Conservation (phyloP, 306 rosid genomes). For the Malus sieversii region DNA sequence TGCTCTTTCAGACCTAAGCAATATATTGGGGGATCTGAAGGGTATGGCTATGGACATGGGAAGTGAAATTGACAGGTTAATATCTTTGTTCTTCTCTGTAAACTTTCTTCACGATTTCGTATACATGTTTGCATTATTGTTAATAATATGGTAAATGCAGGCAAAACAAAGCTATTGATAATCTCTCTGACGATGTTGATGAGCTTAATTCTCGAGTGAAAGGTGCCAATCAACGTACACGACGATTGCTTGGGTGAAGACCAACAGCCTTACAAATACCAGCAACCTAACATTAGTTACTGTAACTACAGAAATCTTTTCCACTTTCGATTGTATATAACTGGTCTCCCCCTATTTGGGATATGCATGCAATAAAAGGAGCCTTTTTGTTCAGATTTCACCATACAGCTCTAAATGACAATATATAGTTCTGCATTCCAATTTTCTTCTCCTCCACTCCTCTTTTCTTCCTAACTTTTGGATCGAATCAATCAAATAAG, state of each 20-base stretch:
- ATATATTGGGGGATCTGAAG: conserved; percentile 90
- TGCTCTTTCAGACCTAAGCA: conserved; percentile 70
- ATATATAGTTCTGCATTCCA: neutral
- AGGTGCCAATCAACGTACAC: conserved; percentile 78
- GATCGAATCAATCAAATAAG: neutral
- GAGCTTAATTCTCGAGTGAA: conserved; percentile 72
- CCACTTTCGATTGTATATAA: neutral
- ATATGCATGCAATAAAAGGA: conserved; percentile 1
- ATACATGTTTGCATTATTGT: neutral
- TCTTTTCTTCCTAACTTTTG: neutral
- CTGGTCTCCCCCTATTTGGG: neutral
- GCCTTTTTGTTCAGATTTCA: neutral
- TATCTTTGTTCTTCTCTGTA: neutral
- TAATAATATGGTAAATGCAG: conserved; percentile 38
- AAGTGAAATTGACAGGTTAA: conserved; percentile 66
- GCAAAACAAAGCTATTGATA: conserved; percentile 86
- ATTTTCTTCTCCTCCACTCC: neutral
- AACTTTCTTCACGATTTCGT: neutral
- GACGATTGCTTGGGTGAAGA: conserved; percentile 46
- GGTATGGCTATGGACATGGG: conserved; percentile 87
- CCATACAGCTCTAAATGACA: conserved; percentile 1
- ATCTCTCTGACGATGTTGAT: conserved; percentile 69
- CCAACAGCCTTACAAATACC: neutral
- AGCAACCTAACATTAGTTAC: neutral
- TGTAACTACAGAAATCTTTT: neutral